phyloP scores from a whole-genome alignment of 2,329 filamentous ascomycete species.

The Ascochyta lentis region DNA sequence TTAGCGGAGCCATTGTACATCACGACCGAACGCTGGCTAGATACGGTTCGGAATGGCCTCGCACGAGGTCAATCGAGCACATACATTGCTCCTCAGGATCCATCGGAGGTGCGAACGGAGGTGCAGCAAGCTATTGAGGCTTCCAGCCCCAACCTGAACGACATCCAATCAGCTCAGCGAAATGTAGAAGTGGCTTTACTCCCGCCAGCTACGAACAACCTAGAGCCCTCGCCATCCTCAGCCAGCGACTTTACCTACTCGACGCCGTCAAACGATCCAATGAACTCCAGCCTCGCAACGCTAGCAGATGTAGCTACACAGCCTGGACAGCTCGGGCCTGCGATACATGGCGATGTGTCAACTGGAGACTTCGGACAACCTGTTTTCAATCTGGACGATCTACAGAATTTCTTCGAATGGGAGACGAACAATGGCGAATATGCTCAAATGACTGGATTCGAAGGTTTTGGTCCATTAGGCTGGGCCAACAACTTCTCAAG shows the following conservation, averaged over 20 bases:
- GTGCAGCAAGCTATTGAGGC: constrained; percentile 31
- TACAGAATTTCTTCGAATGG: constrained; percentile 45
- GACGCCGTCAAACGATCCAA: constrained; percentile 9
- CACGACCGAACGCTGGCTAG: constrained; percentile 41
- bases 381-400: constrained; percentile 41
- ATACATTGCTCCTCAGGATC: constrained; percentile 41
- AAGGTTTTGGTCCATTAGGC: constrained; percentile 39
- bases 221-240: constrained; percentile 11
- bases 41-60: constrained; percentile 39
- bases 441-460: constrained; percentile 37
- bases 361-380: constrained; percentile 30
- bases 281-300: constrained; percentile 14
- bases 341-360: constrained; percentile 21
- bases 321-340: constrained; percentile 18
- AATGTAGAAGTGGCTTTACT: constrained; percentile 21
- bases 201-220: constrained; percentile 20
- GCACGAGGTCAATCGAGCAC: constrained; percentile 34
- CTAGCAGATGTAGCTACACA: constrained; percentile 17
- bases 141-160: constrained; percentile 16
- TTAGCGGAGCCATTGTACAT: constrained; percentile 40
- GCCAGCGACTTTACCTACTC: constrained; percentile 21
- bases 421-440: constrained; percentile 34
- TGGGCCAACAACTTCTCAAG: constrained; percentile 39
- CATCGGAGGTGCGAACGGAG: constrained; percentile 32
- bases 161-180: constrained; percentile 12